Base-by-base conservation (phyloP, 306 rosid genomes). In the Oemleria cerasiformis region DNA sequence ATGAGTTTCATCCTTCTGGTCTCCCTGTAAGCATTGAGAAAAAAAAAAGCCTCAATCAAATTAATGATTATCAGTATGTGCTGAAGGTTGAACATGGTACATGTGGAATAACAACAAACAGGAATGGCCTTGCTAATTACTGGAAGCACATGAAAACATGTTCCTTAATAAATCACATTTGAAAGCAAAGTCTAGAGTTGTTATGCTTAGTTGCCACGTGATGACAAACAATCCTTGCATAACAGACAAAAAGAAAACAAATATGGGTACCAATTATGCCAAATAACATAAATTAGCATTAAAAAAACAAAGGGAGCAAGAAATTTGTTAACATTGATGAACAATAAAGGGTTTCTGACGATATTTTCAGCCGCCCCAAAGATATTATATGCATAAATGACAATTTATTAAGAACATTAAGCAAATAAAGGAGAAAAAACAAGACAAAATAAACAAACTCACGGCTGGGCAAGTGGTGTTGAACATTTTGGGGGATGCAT, bases 401-500 rank as follows among this genome's bases (percentile, higher is more conserved):
- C 64, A 5, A 57, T 57, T 57, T 25, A 25, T 25, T 39, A 45
- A 21, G 42, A 20, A 73, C 60, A 50, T 15, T 17, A 48, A 51
- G 38, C 8, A 57, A 66, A 55, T 36, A 16, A 49, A 20, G 63
- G 1, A 74, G 38, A 43, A 7, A 34, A 55, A 19, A n/a, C 21
- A 6, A 7, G 6, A 51, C 3, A 65, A 14, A 9, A 34, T 11
- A 57, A 50, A 67, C 60, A 70, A 72, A 83, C 85, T 64, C 70
- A 88, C 96, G 71, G 78, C 39, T n/a, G 78, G 84, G 64, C 81
- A 86, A 54, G 82, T 56, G 2, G 87, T 51, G 66, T 4, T 74
- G 90, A 89, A 83, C 98, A 94, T 94, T 77, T 83, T 91, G 34
- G 97, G 96, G 13, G 98, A 91, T 68, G 98, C 97, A 78, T 94